Conservation (phyloP, 2,329 filamentous ascomycete genomes). For the Elsinoe necatrix region DNA sequence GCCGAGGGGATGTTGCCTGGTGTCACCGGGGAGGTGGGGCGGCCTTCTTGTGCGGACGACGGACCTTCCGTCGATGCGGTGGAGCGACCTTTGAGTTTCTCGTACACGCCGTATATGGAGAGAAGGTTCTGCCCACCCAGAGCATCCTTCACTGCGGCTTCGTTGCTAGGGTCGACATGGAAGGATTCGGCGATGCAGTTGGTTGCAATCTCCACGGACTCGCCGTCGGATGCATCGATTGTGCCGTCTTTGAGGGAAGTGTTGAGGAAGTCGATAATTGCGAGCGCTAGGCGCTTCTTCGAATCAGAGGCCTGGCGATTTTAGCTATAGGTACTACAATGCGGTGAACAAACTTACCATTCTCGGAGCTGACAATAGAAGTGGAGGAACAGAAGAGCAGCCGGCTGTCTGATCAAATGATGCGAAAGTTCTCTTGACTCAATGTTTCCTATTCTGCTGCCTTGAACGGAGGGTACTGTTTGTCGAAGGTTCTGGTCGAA, state of each 20-base stretch:
- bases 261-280: slow-evolving; percentile 90
- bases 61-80: slow-evolving; percentile 38
- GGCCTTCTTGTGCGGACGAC: slow-evolving; percentile 28
- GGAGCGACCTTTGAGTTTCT: slow-evolving; percentile 73
- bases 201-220: slow-evolving; percentile 87
- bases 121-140: slow-evolving; percentile 80
- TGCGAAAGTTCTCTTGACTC: not conserved
- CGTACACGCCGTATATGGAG: slow-evolving; percentile 90
- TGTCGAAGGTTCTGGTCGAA: slow-evolving; percentile 7
- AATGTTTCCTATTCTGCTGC: not conserved
- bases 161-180: slow-evolving; percentile 80
- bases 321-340: slow-evolving; percentile 14
- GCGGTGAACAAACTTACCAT: not conserved
- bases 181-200: slow-evolving; percentile 94
- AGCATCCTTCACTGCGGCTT: slow-evolving; percentile 63
- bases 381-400: too few relatives aligned
- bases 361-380: not conserved
- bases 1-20: slow-evolving; percentile 40
- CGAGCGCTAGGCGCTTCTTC: slow-evolving; percentile 86
- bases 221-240: slow-evolving; percentile 75
- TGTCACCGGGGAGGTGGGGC: slow-evolving; percentile 27
- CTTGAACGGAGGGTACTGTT: not conserved
- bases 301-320: slow-evolving; percentile 37
- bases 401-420: too few relatives aligned
- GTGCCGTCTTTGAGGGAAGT: slow-evolving; percentile 81